Evolutionary conservation across 1,284 basidiomycete species (phyloP).

Genomic region (Heterobasidion irregulare): DNA sequence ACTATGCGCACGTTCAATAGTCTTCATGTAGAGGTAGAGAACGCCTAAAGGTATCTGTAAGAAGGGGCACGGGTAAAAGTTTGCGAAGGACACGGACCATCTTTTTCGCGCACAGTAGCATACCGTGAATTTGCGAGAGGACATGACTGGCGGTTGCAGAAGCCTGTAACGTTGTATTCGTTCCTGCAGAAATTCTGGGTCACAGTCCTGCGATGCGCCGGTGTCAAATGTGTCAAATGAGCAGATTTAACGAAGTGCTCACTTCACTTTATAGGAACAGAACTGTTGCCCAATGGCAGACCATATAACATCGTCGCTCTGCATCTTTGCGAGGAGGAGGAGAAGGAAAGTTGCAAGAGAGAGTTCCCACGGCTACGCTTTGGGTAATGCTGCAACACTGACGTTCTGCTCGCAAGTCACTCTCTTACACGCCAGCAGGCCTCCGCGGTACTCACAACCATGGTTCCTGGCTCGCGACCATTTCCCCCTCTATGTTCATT

Average conservation of each 20-base stretch:
- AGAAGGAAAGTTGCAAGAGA: background rate
- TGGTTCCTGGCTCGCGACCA: conserved; percentile 15
- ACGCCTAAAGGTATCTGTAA: conserved; percentile 43
- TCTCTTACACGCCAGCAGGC: background rate
- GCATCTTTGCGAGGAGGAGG: conserved; percentile 35
- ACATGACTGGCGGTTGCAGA: conserved; percentile 95
- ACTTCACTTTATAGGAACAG: conserved; percentile 99
- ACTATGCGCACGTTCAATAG: conserved; percentile 93
- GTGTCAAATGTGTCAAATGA: conserved; percentile 5
- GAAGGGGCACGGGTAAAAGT: background rate
- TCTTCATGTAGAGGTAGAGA: conserved; percentile 97
- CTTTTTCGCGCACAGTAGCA: conserved; percentile 93
- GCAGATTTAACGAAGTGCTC: conserved; percentile 22
- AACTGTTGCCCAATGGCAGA: conserved; percentile 89
- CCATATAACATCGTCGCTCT: conserved; percentile 96
- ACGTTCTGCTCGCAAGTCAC: background rate
- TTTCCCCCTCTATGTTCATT: conserved; percentile 26
- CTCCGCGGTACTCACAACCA: conserved; percentile 8
- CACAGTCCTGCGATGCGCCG: conserved; percentile 52
- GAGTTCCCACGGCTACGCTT: conserved; percentile 9
- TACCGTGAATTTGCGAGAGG: conserved; percentile 96
- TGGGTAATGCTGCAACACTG: conserved; percentile 6
- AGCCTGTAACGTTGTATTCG: conserved; percentile 98
- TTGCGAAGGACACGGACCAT: conserved; percentile 47
- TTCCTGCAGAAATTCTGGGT: conserved; percentile 98